These are phyloP conservation scores for Kodamaea leandrae DNA, from an alignment of 805 yeast genomes.

Conservation along the genomic window DNA sequence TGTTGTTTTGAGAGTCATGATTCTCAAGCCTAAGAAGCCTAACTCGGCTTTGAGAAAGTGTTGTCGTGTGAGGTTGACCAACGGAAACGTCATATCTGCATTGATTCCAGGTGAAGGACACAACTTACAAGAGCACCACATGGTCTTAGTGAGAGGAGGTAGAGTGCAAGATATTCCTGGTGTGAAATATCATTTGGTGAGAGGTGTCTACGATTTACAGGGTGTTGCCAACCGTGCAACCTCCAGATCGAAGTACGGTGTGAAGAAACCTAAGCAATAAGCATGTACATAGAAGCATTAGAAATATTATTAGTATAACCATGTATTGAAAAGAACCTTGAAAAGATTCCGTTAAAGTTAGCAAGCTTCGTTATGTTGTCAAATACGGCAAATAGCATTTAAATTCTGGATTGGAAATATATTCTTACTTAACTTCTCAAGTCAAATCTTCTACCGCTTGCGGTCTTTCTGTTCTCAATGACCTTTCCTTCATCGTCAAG, in stretches of 20 bases:
- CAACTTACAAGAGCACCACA: slow-evolving; percentile 96
- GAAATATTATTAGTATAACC: too few species aligned
- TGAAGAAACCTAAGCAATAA: slow-evolving; percentile 63
- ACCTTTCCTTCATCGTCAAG: slow-evolving; percentile 62
- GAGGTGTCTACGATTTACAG: slow-evolving; percentile 90
- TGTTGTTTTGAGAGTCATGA: slow-evolving; percentile 90
- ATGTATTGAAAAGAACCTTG: too few species aligned
- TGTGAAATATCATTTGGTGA: slow-evolving; percentile 87
- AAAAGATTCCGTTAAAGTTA: too few species aligned
- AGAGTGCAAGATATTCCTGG: slow-evolving; percentile 98
- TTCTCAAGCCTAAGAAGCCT: slow-evolving; percentile 95
- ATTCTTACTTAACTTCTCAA: too few species aligned
- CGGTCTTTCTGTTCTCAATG: slow-evolving; percentile 58
- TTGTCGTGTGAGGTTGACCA: slow-evolving; percentile 88
- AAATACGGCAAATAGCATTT: too few species aligned
- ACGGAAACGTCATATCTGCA: slow-evolving; percentile 85
- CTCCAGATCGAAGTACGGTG: slow-evolving; percentile 92
- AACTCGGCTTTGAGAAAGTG: slow-evolving; percentile 98
- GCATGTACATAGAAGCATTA: slow-evolving; percentile 7
- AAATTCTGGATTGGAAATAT: too few species aligned
- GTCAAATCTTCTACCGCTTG: slow-evolving; percentile 68
- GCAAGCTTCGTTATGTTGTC: too few species aligned
- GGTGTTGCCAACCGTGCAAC: slow-evolving; percentile 93
- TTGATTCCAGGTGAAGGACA: slow-evolving; percentile 99
- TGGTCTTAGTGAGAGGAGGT: slow-evolving; percentile 96